Evolutionary conservation across 768 basidiomycete genomes (phyloP).

Genomic region (Boletus fagicola): DNA sequence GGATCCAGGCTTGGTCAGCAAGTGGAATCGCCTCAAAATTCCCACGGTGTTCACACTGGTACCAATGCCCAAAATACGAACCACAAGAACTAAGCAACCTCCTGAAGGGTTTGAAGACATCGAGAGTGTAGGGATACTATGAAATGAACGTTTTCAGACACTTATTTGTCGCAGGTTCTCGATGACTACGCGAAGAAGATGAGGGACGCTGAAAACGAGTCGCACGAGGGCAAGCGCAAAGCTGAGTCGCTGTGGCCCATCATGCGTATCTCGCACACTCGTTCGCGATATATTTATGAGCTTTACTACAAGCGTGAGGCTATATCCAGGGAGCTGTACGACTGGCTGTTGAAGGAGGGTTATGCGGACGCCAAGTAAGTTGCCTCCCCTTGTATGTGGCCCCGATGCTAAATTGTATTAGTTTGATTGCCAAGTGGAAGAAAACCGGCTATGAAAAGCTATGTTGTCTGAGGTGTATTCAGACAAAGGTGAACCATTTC

Average conservation of each 20-base stretch:
- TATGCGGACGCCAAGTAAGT: conserved; percentile 95
- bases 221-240: conserved; percentile 97
- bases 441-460: conserved; percentile 98
- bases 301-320: conserved; percentile 98
- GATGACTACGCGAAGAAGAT: conserved; percentile 99
- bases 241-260: conserved; percentile 94
- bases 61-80: conserved; percentile 90
- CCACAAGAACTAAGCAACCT: conserved; percentile 87
- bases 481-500: conserved; percentile 64
- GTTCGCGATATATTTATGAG: conserved; percentile 96
- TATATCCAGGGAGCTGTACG: conserved; percentile 88
- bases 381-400: background rate
- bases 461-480: conserved; percentile 95
- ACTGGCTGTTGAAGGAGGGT: conserved; percentile 96
- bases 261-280: conserved; percentile 95
- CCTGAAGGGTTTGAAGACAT: conserved; percentile 97
- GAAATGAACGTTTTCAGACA: background rate
- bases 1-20: background rate
- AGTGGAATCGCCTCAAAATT: background rate
- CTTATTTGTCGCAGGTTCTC: conserved; percentile 61
- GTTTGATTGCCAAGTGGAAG: conserved; percentile 99
- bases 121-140: conserved; percentile 53
- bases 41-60: conserved; percentile 16
- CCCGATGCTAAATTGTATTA: conserved; percentile 32
- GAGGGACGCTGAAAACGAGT: conserved; percentile 98